These are phyloP conservation scores for Schizophyllum commune DNA, from an alignment of 1,284 basidiomycete species.

Conservation along the genomic window DNA sequence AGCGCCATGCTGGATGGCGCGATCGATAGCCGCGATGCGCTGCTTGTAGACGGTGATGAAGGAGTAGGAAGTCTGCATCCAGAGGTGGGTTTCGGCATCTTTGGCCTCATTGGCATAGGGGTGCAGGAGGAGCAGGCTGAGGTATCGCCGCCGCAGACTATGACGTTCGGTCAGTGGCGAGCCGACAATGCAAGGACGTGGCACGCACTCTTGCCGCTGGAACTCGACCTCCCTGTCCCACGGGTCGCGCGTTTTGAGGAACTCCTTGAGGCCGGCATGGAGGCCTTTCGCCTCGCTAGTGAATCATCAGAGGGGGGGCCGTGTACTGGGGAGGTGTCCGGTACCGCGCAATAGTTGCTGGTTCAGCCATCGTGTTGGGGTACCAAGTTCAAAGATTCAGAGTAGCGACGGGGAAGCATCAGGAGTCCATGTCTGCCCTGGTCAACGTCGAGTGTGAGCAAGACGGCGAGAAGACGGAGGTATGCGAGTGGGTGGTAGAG, in stretches of 20 bases:
- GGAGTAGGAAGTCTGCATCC: slow-evolving; percentile 88
- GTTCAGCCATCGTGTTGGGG: no score
- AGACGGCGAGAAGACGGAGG: no score
- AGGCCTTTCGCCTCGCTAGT: slow-evolving; percentile 63
- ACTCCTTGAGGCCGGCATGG: slow-evolving; percentile 61
- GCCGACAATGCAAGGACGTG: neutral
- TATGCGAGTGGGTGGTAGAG: no score
- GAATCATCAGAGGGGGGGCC: neutral
- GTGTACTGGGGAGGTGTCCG: no score
- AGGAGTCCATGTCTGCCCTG: no score
- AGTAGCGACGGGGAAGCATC: no score
- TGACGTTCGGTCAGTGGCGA: slow-evolving; percentile 5
- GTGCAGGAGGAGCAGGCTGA: slow-evolving; percentile 68
- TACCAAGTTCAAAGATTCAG: no score
- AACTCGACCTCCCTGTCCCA: slow-evolving; percentile 82
- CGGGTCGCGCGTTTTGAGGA: slow-evolving; percentile 64
- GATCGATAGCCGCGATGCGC: slow-evolving; percentile 63
- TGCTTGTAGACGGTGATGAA: slow-evolving; percentile 83
- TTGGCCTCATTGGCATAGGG: slow-evolving; percentile 71
- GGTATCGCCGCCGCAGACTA: slow-evolving; percentile 72
- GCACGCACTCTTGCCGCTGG: slow-evolving; percentile 71
- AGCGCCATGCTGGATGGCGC: slow-evolving; percentile 38
- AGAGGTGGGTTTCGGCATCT: slow-evolving; percentile 77
- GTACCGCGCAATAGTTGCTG: no score
- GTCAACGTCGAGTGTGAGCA: no score